Percentiles rank a stretch among this genome's conserved stretches.
Evolutionary conservation across 2,329 filamentous ascomycete species (phyloP).

Genomic region (Ascochyta viciae-villosae): DNA sequence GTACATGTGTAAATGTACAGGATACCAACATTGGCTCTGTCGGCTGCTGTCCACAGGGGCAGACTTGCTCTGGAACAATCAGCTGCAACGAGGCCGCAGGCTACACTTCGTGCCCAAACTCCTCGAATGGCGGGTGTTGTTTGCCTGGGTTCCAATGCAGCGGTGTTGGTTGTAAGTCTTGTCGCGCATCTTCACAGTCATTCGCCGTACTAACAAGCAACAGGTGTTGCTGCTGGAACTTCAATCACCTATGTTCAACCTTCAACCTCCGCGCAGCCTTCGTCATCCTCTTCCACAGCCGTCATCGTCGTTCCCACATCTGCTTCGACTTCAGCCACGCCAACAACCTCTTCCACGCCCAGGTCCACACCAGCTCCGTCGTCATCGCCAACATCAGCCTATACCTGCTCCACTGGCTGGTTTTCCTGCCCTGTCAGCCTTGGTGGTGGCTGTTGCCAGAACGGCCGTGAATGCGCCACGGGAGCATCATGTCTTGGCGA

Average conservation of each 20-base stretch:
- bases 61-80: constrained; percentile 68
- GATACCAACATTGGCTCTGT: constrained; percentile 70
- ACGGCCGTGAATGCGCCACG: constrained; percentile 53
- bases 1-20: constrained; percentile 64
- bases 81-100: constrained; percentile 65
- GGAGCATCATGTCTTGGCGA: constrained; percentile 48
- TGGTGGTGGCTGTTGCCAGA: constrained; percentile 59
- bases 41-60: constrained; percentile 75
- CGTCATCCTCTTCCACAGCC: constrained; percentile 46
- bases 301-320: constrained; percentile 32
- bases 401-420: constrained; percentile 54
- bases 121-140: constrained; percentile 77
- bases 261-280: constrained; percentile 37
- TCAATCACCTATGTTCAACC: constrained; percentile 41
- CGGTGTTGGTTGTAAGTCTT: constrained; percentile 71
- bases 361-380: constrained; percentile 24
- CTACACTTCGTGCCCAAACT: constrained; percentile 69
- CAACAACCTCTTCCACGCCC: constrained; percentile 14
- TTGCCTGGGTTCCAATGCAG: constrained; percentile 74
- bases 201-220: constrained; percentile 1
- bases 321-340: constrained; percentile 25
- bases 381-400: constrained; percentile 40
- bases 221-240: constrained; percentile 41
- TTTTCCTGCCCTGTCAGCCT: constrained; percentile 55
- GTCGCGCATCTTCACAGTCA: neutral